Conservation (phyloP, 805 yeast species). For the Priceomyces carsonii region DNA sequence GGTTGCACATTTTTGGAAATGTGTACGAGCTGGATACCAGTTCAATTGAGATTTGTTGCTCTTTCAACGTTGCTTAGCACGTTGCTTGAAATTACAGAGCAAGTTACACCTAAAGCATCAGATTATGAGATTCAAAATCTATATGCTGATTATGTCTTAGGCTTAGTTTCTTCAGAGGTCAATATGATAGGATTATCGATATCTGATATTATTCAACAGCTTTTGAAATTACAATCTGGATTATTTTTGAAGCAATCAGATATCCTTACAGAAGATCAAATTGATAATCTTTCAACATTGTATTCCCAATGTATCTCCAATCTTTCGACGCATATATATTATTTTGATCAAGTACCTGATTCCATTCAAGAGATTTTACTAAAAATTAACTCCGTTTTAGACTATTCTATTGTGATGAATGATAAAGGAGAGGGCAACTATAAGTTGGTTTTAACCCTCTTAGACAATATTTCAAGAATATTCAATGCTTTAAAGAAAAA, state of each 20-base stretch:
- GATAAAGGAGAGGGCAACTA: slow-evolving; percentile 15
- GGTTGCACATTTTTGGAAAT: slow-evolving; percentile 57
- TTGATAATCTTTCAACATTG: slow-evolving; percentile 34
- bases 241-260: slow-evolving; percentile 26
- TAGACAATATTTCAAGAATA: slow-evolving; percentile 32
- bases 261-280: slow-evolving; percentile 19
- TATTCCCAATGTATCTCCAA: slow-evolving; percentile 64
- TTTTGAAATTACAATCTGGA: slow-evolving; percentile 51
- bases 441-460: slow-evolving; percentile 25
- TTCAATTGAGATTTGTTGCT: slow-evolving; percentile 69
- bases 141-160: slow-evolving; percentile 49
- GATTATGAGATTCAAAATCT: slow-evolving; percentile 32
- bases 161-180: slow-evolving; percentile 71
- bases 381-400: slow-evolving; percentile 37
- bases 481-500: slow-evolving; percentile 32
- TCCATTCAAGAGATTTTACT: slow-evolving; percentile 68
- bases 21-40: slow-evolving; percentile 78
- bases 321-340: slow-evolving; percentile 75
- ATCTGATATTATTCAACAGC: slow-evolving; percentile 67
- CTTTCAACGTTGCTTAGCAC: slow-evolving; percentile 45
- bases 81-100: slow-evolving; percentile 21
- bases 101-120: slow-evolving; percentile 13
- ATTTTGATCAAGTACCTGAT: slow-evolving; percentile 83
- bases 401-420: slow-evolving; percentile 10
- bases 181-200: slow-evolving; percentile 87